Evolutionary conservation across 371 early-diverging fungal species (phyloP).

Genomic region (Blakeslea trispora): DNA sequence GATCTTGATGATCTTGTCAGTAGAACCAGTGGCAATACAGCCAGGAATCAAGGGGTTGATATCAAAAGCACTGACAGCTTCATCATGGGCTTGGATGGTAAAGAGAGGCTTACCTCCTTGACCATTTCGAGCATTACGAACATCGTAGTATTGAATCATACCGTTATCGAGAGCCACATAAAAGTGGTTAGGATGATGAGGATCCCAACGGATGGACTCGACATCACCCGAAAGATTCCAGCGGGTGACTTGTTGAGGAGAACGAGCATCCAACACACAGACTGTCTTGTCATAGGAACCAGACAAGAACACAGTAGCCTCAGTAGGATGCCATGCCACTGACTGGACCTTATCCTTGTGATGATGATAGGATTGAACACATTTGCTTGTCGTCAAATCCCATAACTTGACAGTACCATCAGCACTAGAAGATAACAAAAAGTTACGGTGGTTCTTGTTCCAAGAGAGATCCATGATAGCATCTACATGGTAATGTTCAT

Average conservation of each 20-base stretch:
- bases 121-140: slow-evolving; percentile 54
- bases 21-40: slow-evolving; percentile 89
- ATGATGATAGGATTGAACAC: slow-evolving; percentile 77
- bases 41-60: slow-evolving; percentile 75
- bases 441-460: slow-evolving; percentile 85
- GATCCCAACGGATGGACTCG: slow-evolving; percentile 91
- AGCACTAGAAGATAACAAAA: slow-evolving; percentile 91
- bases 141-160: slow-evolving; percentile 85
- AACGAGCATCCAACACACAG: slow-evolving; percentile 85
- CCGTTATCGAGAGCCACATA: slow-evolving; percentile 89
- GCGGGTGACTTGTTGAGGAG: slow-evolving; percentile 63
- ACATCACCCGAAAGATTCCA: slow-evolving; percentile 84
- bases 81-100: slow-evolving; percentile 92
- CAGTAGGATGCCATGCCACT: slow-evolving; percentile 88
- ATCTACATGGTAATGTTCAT: slow-evolving; percentile 85
- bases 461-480: slow-evolving; percentile 92
- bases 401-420: slow-evolving; percentile 96
- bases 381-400: slow-evolving; percentile 79
- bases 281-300: slow-evolving; percentile 90
- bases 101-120: slow-evolving; percentile 65
- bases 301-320: slow-evolving; percentile 82
- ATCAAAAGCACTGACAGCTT: slow-evolving; percentile 85
- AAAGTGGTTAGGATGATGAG: slow-evolving; percentile 72
- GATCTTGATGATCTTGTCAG: slow-evolving; percentile 88
- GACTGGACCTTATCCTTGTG: slow-evolving; percentile 89